These are phyloP conservation scores for Scenedesmus sp. DNA, from an alignment of 163 green algal genomes.

Conservation along the genomic window DNA sequence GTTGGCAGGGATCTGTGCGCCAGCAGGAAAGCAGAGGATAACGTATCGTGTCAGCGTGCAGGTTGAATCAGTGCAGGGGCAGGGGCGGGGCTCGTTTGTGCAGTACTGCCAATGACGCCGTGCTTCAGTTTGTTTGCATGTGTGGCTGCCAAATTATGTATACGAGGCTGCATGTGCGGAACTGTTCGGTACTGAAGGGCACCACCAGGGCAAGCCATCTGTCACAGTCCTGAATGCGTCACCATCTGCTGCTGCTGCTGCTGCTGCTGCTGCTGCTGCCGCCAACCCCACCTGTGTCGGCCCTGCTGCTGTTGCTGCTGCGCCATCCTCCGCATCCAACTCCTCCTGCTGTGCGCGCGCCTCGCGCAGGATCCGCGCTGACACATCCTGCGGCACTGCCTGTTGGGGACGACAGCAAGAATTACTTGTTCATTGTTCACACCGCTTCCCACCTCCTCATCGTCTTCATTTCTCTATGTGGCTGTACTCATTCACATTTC, in stretches of 20 bases:
- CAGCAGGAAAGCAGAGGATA: neutral
- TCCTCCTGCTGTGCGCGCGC: slow-evolving; percentile 85
- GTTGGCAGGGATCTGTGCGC: slow-evolving; percentile 46
- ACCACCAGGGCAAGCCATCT: neutral
- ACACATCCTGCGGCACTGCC: slow-evolving; percentile 27
- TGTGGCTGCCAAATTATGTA: neutral
- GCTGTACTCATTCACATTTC: too few species aligned
- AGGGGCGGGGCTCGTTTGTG: neutral
- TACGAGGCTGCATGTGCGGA: neutral
- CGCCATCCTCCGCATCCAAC: slow-evolving; percentile 76
- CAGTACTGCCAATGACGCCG: neutral
- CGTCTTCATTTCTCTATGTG: too few species aligned
- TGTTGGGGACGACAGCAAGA: neutral
- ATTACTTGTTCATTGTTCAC: neutral
- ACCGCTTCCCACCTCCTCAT: neutral
- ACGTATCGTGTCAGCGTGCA: neutral
- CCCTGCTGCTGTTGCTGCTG: slow-evolving; percentile 33
- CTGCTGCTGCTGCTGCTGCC: slow-evolving; percentile 6
- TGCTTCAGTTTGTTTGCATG: neutral
- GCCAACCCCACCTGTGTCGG: slow-evolving; percentile 26
- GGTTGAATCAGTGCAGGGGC: neutral
- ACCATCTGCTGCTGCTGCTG: slow-evolving; percentile 4
- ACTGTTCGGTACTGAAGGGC: neutral
- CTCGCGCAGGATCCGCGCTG: slow-evolving; percentile 73
- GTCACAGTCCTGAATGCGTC: neutral